Conservation (phyloP, 495 filamentous ascomycete species). For the Xylaria acuta region DNA sequence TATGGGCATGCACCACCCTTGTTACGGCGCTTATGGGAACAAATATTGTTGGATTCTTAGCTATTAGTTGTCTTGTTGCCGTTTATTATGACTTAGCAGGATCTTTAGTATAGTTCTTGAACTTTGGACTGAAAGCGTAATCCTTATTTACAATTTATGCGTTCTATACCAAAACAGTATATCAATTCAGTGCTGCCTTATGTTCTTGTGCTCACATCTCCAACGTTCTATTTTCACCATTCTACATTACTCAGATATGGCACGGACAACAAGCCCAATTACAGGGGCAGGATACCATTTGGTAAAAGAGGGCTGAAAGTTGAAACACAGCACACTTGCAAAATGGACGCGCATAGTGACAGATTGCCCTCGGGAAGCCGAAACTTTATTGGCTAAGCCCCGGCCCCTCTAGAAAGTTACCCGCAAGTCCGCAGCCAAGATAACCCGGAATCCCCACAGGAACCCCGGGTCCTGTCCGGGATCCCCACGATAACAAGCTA, state of each 20-base stretch:
- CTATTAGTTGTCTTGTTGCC: too few relatives aligned
- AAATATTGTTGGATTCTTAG: background rate
- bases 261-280: too few relatives aligned
- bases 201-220: too few relatives aligned
- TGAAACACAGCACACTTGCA: background rate
- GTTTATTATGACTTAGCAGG: too few relatives aligned
- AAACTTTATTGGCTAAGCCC: background rate
- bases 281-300: too few relatives aligned
- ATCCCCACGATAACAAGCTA: background rate
- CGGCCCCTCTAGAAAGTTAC: background rate
- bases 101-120: too few relatives aligned
- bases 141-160: background rate
- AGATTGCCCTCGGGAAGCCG: background rate
- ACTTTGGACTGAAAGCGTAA: background rate
- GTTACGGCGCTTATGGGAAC: background rate
- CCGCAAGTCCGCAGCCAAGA: slow-evolving; percentile 11
- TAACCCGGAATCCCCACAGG: slow-evolving; percentile 7
- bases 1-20: background rate
- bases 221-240: too few relatives aligned
- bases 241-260: too few relatives aligned
- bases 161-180: too few relatives aligned
- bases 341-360: background rate
- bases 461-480: background rate
- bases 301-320: too few relatives aligned
- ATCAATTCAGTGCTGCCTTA: too few relatives aligned